Conservation (phyloP, 2,329 filamentous ascomycete species). For the Chaetomium strumarium region DNA sequence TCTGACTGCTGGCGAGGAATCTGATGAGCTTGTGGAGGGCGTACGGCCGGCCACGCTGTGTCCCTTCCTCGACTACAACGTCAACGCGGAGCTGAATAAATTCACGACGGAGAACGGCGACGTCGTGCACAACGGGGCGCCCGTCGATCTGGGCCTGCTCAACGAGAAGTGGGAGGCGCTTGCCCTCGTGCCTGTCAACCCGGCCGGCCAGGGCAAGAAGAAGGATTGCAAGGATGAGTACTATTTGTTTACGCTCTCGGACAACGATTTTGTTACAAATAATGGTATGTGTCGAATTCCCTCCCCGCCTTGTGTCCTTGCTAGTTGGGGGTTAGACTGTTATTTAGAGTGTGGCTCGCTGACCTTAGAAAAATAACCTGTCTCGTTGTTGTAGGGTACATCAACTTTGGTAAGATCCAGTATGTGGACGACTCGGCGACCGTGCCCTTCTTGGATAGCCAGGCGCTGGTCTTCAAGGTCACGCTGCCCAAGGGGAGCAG, state of each 20-base stretch:
- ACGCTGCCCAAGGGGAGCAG: conserved; percentile 31
- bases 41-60: conserved; percentile 59
- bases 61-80: conserved; percentile 62
- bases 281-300: conserved; percentile 43
- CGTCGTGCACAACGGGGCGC: conserved; percentile 61
- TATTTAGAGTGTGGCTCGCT: not conserved
- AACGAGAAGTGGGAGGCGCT: conserved; percentile 77
- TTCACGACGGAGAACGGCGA: conserved; percentile 36
- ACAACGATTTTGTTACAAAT: conserved; percentile 73
- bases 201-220: conserved; percentile 35
- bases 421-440: conserved; percentile 46
- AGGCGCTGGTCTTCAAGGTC: conserved; percentile 58
- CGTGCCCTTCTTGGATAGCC: conserved; percentile 44
- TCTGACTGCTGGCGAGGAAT: conserved; percentile 13
- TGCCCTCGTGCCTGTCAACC: conserved; percentile 54
- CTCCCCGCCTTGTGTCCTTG: no score
- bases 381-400: conserved; percentile 10
- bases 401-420: conserved; percentile 47
- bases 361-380: not conserved
- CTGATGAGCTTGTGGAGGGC: conserved; percentile 47
- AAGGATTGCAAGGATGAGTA: conserved; percentile 45
- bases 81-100: conserved; percentile 55
- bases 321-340: no score
- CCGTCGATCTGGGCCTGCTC: conserved; percentile 50
- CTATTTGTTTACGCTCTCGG: conserved; percentile 61